Base-by-base conservation (phyloP, 2,329 filamentous ascomycete genomes). In the Colletotrichum simmondsii region DNA sequence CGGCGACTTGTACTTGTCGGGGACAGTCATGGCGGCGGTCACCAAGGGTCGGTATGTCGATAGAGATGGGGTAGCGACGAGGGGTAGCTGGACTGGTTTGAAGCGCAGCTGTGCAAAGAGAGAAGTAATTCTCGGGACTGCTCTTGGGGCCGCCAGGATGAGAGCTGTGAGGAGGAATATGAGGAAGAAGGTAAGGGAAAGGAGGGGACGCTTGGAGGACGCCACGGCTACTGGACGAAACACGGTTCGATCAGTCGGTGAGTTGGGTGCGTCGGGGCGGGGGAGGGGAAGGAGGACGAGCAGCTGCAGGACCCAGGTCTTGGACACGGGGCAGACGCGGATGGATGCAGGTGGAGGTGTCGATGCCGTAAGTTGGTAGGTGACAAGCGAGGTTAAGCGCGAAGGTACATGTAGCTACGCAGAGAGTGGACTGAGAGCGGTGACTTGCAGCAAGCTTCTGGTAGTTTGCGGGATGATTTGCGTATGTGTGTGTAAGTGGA, bases 111-210 rank as follows among this genome's bases (percentile, higher is more conserved):
- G 90, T 77, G 85, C 85, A 72, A 91, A 85, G 76, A 93, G 81
- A 68, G 87, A 86, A 74, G 86, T 85, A 76, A 94, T 85, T 78
- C 92, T 90, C 75, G 86, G 82, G 79, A 87, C 82, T 77, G 89
- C 84, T 81, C 90, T 87, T 81, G 88, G 85, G 79, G 88, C 85
- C 86, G 92, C 92, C 92, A 94, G 90, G 80, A 89, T 93, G 88
- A 88, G 84, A 83, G 85, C 79, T 66, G 87, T 82, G 75, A 83
- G 81, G 79, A 90, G 78, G 81, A 93, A 87, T 79, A 93, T 81
- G 77, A 91, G 75, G 77, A 91, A 79, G 77, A 86, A 81, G 76
- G 90, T 81, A 78, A 90, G 75, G 35, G 61, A 70, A 73, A 89
- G 79, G 79, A 87, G 80, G 79, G 77, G 68, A 46, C 59, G 67